Base-by-base conservation (phyloP, 75 land plant genomes). In the Pinus albicaulis region DNA sequence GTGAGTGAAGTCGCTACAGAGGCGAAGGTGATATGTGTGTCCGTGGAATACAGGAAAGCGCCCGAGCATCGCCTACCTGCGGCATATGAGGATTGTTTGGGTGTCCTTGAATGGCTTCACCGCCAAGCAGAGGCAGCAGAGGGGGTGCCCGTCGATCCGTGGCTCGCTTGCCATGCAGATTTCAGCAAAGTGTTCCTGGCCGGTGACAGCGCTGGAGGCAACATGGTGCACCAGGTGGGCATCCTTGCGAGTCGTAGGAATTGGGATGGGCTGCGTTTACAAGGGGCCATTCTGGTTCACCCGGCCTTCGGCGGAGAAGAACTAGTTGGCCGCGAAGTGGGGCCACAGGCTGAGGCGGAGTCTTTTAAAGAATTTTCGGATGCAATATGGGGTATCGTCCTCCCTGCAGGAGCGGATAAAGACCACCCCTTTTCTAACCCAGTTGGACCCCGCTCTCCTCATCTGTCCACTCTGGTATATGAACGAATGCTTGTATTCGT, bases 151-250 rank as follows among this genome's bases (percentile, higher is more conserved):
- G 15, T 23, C n/a, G 88, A 79, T 31, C 68, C 82, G 44, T 82
- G 86, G 84, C 58, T 80, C 16, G 15, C 60, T 34, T 74, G 66
- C 0, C 31, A 72, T 59, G 82, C 55, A 36, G 83, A 92, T 53
- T 66, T 90, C 55, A 15, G 65, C 16, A 71, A 72, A 13, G 59
- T 84, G 13, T 80, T 82, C 77, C 13, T 90, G 22, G 77, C 59
- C 0, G 94, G 92, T 1, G 94, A 92, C 57, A 89, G 92, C 63
- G 85, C 94, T 1, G 94, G 94, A 4, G 86, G 78, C 2, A 90
- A 85, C 74, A 82, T 92, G 4, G 80, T 57, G 13, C 90, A 89
- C 53, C 56, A 85, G 62, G 22, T 84, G 72, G 83, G 79, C 19
- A 28, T 78, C 56, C 34, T 72, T 15, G 12, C 28, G n/a, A 24